Conservation (phyloP, 2,329 filamentous ascomycete genomes). For the Arachnopeziza araneosa region DNA sequence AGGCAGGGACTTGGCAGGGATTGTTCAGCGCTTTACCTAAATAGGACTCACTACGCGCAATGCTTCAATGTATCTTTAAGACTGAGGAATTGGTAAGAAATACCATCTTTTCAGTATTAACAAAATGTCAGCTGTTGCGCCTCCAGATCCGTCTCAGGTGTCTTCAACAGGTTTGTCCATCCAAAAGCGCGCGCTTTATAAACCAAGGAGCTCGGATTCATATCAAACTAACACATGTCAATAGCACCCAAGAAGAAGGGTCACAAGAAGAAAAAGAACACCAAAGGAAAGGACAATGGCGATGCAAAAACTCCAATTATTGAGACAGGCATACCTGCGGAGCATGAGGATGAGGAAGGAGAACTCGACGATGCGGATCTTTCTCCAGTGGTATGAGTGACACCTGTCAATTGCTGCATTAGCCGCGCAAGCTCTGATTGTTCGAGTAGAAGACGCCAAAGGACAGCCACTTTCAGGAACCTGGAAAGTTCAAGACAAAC, state of each 20-base stretch:
- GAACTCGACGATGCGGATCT: constrained; percentile 36
- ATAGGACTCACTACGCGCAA: background rate
- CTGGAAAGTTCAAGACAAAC: constrained; percentile 21
- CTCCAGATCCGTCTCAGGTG: constrained; percentile 25
- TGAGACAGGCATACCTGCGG: constrained; percentile 35
- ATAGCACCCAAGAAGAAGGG: constrained; percentile 47
- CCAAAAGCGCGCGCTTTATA: background rate
- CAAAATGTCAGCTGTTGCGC: constrained; percentile 30
- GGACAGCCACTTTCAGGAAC: constrained; percentile 21
- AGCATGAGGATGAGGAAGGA: constrained; percentile 36
- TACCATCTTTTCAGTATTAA: background rate
- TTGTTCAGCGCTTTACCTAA: background rate
- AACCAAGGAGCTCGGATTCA: background rate
- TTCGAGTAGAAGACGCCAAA: constrained; percentile 25
- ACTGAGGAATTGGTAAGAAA: background rate
- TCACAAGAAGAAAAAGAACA: constrained; percentile 49
- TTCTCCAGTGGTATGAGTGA: constrained; percentile 30
- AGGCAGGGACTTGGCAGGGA: background rate
- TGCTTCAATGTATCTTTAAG: background rate
- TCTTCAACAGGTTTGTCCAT: constrained; percentile 27
- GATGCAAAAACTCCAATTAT: constrained; percentile 27
- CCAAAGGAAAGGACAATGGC: constrained; percentile 37
- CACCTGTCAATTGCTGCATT: constrained; percentile 28
- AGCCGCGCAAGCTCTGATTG: constrained; percentile 21
- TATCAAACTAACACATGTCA: constrained; percentile 23